Evolutionary conservation across 169 alveolate species (phyloP).

Genomic region (Cryptosporidium bovis): DNA sequence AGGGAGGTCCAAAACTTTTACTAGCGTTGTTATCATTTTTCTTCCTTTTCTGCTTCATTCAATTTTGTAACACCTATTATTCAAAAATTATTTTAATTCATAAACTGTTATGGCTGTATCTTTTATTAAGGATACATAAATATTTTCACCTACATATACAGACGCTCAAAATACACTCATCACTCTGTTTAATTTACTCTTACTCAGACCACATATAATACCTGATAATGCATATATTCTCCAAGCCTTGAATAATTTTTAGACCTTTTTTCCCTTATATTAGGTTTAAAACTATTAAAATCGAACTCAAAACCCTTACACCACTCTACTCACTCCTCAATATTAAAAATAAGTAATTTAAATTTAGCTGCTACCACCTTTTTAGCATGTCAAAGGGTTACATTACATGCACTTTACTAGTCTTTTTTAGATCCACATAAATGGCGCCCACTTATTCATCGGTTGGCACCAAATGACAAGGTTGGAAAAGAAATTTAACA

Average conservation of each 20-base stretch:
- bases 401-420: neutral
- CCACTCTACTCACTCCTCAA: neutral
- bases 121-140: no score
- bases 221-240: no score
- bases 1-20: conserved; percentile 43
- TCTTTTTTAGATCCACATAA: conserved; percentile 62
- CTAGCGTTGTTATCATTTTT: conserved; percentile 17
- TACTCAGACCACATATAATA: no score
- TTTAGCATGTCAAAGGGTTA: neutral
- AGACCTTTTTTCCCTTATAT: neutral
- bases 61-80: no score
- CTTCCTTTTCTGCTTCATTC: neutral
- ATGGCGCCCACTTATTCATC: conserved; percentile 13
- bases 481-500: no score
- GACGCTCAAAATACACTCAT: no score
- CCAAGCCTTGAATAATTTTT: no score
- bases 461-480: neutral
- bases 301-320: neutral
- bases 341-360: neutral
- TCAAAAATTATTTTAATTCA: no score
- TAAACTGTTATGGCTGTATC: no score
- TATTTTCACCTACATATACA: no score
- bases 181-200: no score
- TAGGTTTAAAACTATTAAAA: neutral
- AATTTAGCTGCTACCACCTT: neutral